phyloP scores from a whole-genome alignment of 106 monocot genomes.

The Dendrobium nobile region DNA sequence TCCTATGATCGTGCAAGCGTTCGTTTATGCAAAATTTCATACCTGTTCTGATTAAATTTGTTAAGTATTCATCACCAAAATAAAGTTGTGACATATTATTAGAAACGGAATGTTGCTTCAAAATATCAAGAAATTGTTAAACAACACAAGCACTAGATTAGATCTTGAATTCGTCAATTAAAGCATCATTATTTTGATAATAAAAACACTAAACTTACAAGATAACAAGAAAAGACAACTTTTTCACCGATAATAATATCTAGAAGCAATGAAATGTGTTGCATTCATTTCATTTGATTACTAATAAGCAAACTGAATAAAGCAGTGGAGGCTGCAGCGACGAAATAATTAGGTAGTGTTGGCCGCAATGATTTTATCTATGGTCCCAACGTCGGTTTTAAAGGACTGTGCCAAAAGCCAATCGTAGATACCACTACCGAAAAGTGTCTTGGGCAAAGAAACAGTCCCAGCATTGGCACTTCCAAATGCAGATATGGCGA shows the following conservation, averaged over 20 bases:
- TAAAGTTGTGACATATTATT: neutral
- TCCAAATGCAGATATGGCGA: slow-evolving; percentile 20
- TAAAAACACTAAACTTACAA: too few species aligned
- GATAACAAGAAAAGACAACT: too few species aligned
- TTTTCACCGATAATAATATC: too few species aligned
- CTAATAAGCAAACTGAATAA: neutral
- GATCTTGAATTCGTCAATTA: too few species aligned
- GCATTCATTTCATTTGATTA: neutral
- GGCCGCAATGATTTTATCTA: neutral
- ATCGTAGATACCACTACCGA: slow-evolving; percentile 13
- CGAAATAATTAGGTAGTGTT: neutral
- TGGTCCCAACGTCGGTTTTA: slow-evolving; percentile 16
- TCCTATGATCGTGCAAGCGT: slow-evolving; percentile 65
- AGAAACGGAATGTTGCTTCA: too few species aligned
- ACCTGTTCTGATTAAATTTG: neutral
- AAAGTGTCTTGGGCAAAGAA: slow-evolving; percentile 12
- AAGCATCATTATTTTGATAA: too few species aligned
- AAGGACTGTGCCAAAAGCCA: slow-evolving; percentile 18
- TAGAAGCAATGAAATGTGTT: too few species aligned
- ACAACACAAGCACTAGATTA: too few species aligned
- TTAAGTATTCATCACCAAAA: neutral
- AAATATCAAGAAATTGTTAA: too few species aligned
- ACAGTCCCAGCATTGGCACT: slow-evolving; percentile 17
- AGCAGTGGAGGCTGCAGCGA: too few species aligned
- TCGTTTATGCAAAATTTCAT: slow-evolving; percentile 39